A percentile compares a stretch with the other conserved stretches of the same genome.
These are phyloP conservation scores for Populus hybrid DNA, from an alignment of 441 rosid species.

Conservation along the genomic window DNA sequence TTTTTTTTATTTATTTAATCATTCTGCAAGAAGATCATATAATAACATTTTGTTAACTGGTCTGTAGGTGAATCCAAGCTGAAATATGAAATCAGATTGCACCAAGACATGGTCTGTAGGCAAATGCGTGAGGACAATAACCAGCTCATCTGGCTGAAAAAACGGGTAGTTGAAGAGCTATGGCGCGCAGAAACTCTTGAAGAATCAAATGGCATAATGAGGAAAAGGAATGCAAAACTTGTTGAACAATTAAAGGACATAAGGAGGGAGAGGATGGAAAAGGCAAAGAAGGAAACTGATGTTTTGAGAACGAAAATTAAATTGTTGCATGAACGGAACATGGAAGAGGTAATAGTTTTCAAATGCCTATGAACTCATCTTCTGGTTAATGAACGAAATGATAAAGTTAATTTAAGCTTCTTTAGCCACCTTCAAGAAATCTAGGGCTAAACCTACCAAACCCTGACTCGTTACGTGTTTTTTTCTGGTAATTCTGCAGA, in stretches of 20 bases:
- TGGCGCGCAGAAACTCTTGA: constrained; percentile 37
- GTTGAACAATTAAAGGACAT: constrained; percentile 43
- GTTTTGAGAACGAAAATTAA: constrained; percentile 47
- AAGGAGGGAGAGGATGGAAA: constrained; percentile 45
- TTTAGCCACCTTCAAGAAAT: neutral
- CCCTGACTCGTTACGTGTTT: too few relatives aligned
- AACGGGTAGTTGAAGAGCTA: constrained; percentile 33
- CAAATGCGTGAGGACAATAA: constrained; percentile 60
- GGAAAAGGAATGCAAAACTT: constrained; percentile 32
- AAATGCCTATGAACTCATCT: neutral
- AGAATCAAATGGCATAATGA: constrained; percentile 40
- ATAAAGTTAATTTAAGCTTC: neutral
- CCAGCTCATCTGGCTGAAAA: constrained; percentile 46
- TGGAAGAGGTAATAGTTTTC: constrained; percentile 53
- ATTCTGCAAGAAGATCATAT: neutral
- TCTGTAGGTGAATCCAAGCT: constrained; percentile 4
- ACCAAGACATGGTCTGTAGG: constrained; percentile 66
- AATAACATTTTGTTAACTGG: neutral
- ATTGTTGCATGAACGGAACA: constrained; percentile 51
- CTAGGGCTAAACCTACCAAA: neutral
- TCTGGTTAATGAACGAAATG: neutral
- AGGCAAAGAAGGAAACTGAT: constrained; percentile 43
- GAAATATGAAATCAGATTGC: constrained; percentile 32
- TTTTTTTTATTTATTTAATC: too few relatives aligned
- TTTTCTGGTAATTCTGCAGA: neutral